Conservation (phyloP, 2,329 filamentous ascomycete genomes). For the Pseudopithomyces chartarum region DNA sequence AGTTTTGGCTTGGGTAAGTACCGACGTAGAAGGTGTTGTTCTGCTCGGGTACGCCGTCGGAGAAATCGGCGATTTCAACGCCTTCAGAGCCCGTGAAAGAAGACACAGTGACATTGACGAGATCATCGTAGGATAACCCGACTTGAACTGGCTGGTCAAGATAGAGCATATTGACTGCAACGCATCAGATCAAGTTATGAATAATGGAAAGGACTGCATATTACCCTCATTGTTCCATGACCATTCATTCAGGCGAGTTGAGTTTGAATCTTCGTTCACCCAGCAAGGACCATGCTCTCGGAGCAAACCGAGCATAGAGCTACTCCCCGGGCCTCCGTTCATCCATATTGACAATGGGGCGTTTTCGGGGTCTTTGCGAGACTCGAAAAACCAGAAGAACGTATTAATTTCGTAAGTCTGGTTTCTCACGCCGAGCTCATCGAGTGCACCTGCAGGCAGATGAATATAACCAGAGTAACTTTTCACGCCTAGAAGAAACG, state of each 20-base stretch:
- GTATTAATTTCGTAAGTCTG: conserved; percentile 62
- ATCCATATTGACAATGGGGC: conserved; percentile 65
- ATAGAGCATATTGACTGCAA: conserved; percentile 58
- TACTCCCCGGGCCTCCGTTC: conserved; percentile 63
- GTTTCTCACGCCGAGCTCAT: conserved; percentile 38
- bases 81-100: conserved; percentile 20
- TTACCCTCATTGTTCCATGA: conserved; percentile 64
- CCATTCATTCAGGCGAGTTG: conserved; percentile 59
- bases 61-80: conserved; percentile 36
- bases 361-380: conserved; percentile 59
- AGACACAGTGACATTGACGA: conserved; percentile 45
- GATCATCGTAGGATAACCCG: conserved; percentile 58
- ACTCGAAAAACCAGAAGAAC: conserved; percentile 70
- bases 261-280: conserved; percentile 59
- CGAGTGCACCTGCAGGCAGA: conserved; percentile 55
- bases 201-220: too few species aligned
- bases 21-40: conserved; percentile 60
- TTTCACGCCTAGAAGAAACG: conserved; percentile 48
- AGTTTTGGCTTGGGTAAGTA: conserved; percentile 55
- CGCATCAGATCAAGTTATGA: background rate
- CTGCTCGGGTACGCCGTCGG: conserved; percentile 46
- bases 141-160: conserved; percentile 67
- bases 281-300: conserved; percentile 60
- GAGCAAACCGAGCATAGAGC: conserved; percentile 41
- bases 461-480: conserved; percentile 66